These are phyloP conservation scores for Thalassiosira allenii DNA, from an alignment of 352 stramenopile species.

Conservation along the genomic window DNA sequence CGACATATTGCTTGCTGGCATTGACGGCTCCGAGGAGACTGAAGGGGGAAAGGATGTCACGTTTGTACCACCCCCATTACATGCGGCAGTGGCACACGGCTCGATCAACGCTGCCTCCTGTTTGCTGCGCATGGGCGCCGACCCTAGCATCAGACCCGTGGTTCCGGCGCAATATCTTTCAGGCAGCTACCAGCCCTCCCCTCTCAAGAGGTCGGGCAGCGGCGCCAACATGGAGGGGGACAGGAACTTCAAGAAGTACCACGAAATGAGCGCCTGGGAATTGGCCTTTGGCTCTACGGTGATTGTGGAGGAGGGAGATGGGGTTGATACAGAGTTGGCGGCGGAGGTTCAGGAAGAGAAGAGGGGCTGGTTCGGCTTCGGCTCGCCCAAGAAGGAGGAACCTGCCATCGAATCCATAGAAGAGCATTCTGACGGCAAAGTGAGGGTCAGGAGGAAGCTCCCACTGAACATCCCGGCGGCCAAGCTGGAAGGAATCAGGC, in stretches of 20 bases:
- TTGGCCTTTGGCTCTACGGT: constrained; percentile 68
- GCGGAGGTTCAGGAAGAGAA: constrained; percentile 1
- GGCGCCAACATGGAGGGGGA: constrained; percentile 34
- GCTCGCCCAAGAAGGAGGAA: constrained; percentile 14
- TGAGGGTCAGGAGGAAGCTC: constrained; percentile 9
- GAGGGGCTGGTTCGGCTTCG: constrained; percentile 50
- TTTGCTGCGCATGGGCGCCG: constrained; percentile 77
- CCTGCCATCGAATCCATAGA: neutral
- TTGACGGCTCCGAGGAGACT: neutral
- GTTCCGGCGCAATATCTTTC: constrained; percentile 27
- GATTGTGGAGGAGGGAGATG: constrained; percentile 6
- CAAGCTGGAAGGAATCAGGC: constrained; percentile 77
- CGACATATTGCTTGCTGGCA: constrained; percentile 10
- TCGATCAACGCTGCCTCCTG: constrained; percentile 74
- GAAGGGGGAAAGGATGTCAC: constrained; percentile 26
- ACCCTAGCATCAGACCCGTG: constrained; percentile 75
- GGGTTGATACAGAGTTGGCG: constrained; percentile 17
- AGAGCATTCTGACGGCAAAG: neutral
- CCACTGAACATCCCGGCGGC: constrained; percentile 67
- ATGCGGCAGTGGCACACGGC: constrained; percentile 76
- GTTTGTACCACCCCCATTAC: constrained; percentile 76
- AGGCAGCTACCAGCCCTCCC: constrained; percentile 4
- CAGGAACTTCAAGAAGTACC: constrained; percentile 69
- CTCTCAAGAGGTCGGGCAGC: neutral
- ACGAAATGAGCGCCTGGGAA: constrained; percentile 74